Conservation (phyloP, 805 yeast species). For the Spathaspora hagerdaliae region DNA sequence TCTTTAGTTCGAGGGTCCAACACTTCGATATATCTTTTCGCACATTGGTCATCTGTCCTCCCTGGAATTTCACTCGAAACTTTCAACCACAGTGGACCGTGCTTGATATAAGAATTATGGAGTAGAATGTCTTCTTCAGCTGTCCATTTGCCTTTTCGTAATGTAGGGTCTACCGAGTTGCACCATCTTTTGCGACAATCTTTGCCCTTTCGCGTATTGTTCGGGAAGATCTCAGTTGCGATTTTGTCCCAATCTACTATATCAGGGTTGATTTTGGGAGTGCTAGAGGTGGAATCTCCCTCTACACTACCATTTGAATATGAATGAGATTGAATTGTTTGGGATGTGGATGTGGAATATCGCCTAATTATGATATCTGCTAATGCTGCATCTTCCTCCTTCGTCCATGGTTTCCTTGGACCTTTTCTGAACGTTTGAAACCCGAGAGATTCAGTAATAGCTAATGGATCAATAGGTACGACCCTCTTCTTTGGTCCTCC, state of each 20-base stretch:
- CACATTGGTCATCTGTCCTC: slow-evolving; percentile 92
- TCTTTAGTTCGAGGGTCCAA: slow-evolving; percentile 77
- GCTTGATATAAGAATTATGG: slow-evolving; percentile 55
- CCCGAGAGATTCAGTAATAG: slow-evolving; percentile 68
- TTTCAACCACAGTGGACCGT: slow-evolving; percentile 84
- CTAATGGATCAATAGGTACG: slow-evolving; percentile 44
- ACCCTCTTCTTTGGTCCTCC: slow-evolving; percentile 10
- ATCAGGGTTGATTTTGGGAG: slow-evolving; percentile 27
- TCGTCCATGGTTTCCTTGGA: slow-evolving; percentile 68
- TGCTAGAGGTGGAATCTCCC: background rate
- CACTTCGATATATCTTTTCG: slow-evolving; percentile 85
- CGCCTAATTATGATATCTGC: slow-evolving; percentile 37
- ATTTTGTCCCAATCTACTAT: slow-evolving; percentile 60
- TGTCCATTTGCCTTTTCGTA: slow-evolving; percentile 87
- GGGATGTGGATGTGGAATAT: slow-evolving; percentile 18
- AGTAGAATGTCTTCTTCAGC: slow-evolving; percentile 68
- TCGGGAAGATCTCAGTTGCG: slow-evolving; percentile 37
- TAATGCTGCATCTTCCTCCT: slow-evolving; percentile 63
- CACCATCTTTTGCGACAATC: slow-evolving; percentile 89
- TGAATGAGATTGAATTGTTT: background rate
- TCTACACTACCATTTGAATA: too few relatives aligned
- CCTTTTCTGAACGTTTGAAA: slow-evolving; percentile 67
- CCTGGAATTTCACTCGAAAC: slow-evolving; percentile 75
- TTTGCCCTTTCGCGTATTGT: slow-evolving; percentile 58
- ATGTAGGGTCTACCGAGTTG: slow-evolving; percentile 76